Conservation (phyloP, 176 grass and related monocot genomes). For the Musa schizocarpa region DNA sequence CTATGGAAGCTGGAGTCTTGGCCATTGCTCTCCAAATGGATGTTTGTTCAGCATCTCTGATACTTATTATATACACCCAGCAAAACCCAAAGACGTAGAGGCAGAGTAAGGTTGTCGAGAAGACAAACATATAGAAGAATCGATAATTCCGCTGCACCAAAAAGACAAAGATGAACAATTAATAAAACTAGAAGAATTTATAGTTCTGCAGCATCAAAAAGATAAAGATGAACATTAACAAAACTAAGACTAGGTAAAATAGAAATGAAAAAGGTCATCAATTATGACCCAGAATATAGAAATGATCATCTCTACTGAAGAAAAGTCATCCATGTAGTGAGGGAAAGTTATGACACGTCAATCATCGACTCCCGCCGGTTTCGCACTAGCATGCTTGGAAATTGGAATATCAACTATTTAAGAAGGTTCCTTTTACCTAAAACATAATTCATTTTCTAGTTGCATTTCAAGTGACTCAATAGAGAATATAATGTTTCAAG, state of each 20-base stretch:
- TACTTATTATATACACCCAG: constrained; percentile 20
- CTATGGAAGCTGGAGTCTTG: constrained; percentile 19
- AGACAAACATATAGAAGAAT: constrained; percentile 23
- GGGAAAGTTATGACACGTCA: neutral
- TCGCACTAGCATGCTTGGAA: neutral
- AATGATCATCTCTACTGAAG: neutral
- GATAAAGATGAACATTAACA: neutral
- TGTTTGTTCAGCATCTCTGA: constrained; percentile 8
- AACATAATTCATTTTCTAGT: neutral
- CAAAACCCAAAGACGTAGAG: constrained; percentile 19
- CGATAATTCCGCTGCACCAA: constrained; percentile 14
- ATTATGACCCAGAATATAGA: neutral
- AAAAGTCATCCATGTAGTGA: neutral
- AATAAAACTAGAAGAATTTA: neutral
- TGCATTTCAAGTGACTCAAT: neutral
- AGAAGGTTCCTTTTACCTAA: neutral
- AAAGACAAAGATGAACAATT: neutral
- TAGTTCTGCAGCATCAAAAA: neutral
- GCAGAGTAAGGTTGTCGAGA: constrained; percentile 19
- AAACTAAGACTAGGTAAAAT: neutral
- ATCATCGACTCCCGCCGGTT: neutral
- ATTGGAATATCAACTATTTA: neutral
- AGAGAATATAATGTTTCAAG: neutral
- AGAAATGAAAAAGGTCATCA: neutral
- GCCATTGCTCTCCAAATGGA: constrained; percentile 17